phyloP scores from a whole-genome alignment of 495 filamentous ascomycete genomes.

The Aspergillus funiculosus region DNA sequence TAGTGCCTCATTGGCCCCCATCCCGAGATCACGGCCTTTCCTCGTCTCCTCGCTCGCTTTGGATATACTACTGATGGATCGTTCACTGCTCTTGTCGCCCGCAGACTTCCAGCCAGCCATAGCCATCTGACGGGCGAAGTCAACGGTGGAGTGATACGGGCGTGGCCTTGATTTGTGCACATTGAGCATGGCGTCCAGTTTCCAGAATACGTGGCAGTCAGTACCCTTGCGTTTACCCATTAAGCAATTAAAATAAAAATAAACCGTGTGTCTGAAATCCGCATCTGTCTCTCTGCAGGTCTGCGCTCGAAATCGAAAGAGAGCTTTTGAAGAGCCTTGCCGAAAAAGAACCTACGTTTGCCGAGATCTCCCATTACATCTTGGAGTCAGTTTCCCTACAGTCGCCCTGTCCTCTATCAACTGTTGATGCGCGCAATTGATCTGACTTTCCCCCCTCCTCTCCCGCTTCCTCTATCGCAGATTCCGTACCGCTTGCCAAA shows the following conservation, averaged over 20 bases:
- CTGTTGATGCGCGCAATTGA: conserved; percentile 18
- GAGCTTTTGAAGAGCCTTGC: conserved; percentile 46
- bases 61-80: conserved; percentile 40
- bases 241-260: not conserved
- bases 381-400: conserved; percentile 46
- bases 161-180: conserved; percentile 11
- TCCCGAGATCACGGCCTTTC: not conserved
- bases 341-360: conserved; percentile 50
- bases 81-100: conserved; percentile 32
- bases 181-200: conserved; percentile 45
- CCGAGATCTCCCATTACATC: conserved; percentile 52
- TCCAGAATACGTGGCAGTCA: conserved; percentile 48
- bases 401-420: not conserved
- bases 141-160: conserved; percentile 47
- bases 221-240: conserved; percentile 19
- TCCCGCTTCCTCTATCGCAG: conserved; percentile 34
- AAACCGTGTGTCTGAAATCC: conserved; percentile 20
- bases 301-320: conserved; percentile 42
- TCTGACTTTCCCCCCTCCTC: conserved; percentile 19
- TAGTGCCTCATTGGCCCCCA: conserved; percentile 6
- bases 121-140: conserved; percentile 51
- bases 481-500: conserved; percentile 63
- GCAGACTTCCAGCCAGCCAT: conserved; percentile 41
- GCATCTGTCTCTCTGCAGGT: conserved; percentile 30
- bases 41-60: conserved; percentile 5